Percentiles rank a stretch among this genome's conserved stretches.
These are phyloP conservation scores for Cicer judaicum DNA, from an alignment of 306 rosid species.

Conservation along the genomic window DNA sequence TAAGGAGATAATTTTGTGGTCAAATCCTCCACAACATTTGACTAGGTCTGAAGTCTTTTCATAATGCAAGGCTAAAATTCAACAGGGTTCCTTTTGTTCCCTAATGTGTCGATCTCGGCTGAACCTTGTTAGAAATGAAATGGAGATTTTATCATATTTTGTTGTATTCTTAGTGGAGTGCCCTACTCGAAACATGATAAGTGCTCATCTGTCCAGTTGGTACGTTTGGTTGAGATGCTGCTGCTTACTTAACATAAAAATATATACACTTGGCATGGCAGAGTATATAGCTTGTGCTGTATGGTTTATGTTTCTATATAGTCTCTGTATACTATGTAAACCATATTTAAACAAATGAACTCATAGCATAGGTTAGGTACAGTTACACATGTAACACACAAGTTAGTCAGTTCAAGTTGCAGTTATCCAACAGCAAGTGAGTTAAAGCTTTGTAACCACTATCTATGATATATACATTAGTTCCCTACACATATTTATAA, in stretches of 20 bases:
- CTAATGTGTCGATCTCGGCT: neutral
- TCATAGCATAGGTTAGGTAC: neutral
- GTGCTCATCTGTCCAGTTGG: neutral
- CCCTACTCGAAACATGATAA: slow-evolving; percentile 17
- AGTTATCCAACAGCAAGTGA: neutral
- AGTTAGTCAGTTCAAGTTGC: neutral
- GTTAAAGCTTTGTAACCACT: neutral
- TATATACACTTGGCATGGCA: neutral
- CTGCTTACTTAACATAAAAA: neutral
- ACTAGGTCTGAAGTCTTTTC: slow-evolving; percentile 18
- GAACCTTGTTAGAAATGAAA: slow-evolving; percentile 27
- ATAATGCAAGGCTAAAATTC: neutral
- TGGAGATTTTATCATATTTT: slow-evolving; percentile 34
- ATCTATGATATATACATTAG: neutral
- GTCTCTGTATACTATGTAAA: neutral
- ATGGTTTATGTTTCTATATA: slow-evolving; percentile 9
- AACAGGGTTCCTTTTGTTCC: slow-evolving; percentile 7
- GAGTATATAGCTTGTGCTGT: neutral
- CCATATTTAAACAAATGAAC: neutral
- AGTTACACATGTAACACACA: neutral
- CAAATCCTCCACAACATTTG: slow-evolving; percentile 10
- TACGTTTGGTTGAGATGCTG: slow-evolving; percentile 24
- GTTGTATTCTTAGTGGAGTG: slow-evolving; percentile 33
- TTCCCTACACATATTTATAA: neutral
- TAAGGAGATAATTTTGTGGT: slow-evolving; percentile 28